Evolutionary conservation across 768 basidiomycete species (phyloP).

Genomic region (Leccinum uliginosum): DNA sequence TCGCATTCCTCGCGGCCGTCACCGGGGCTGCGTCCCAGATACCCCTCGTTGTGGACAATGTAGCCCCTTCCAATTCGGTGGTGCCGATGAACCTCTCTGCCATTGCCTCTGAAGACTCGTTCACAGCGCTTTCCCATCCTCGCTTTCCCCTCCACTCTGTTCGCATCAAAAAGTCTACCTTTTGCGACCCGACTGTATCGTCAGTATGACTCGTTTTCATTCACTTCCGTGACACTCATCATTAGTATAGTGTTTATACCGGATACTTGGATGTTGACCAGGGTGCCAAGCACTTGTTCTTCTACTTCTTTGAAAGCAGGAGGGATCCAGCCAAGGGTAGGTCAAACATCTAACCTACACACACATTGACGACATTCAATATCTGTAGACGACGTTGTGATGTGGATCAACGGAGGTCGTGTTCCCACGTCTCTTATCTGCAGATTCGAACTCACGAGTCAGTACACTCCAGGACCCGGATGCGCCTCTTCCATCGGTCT

Average conservation of each 20-base stretch:
- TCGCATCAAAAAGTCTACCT: constrained; percentile 55
- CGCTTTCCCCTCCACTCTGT: constrained; percentile 50
- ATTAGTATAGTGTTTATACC: constrained; percentile 35
- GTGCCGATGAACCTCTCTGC: constrained; percentile 21
- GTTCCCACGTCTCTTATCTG: constrained; percentile 13
- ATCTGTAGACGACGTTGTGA: constrained; percentile 53
- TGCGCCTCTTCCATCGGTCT: constrained; percentile 51
- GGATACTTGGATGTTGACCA: constrained; percentile 45
- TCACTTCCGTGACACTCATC: background rate
- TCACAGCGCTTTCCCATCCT: constrained; percentile 43
- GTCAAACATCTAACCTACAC: background rate
- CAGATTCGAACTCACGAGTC: background rate
- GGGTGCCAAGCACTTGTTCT: constrained; percentile 51
- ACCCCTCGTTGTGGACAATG: constrained; percentile 1
- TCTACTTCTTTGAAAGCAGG: constrained; percentile 61
- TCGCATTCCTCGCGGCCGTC: constrained; percentile 2
- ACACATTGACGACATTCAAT: background rate
- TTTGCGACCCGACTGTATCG: constrained; percentile 60
- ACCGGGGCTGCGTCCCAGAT: constrained; percentile 7
- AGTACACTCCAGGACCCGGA: constrained; percentile 45
- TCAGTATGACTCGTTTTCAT: constrained; percentile 1
- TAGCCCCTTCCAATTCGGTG: background rate
- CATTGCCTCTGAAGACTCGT: constrained; percentile 25
- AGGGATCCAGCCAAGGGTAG: constrained; percentile 38
- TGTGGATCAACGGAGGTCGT: constrained; percentile 66